Conservation (phyloP, 1,284 basidiomycete species). For the Sphagnurus paluster region DNA sequence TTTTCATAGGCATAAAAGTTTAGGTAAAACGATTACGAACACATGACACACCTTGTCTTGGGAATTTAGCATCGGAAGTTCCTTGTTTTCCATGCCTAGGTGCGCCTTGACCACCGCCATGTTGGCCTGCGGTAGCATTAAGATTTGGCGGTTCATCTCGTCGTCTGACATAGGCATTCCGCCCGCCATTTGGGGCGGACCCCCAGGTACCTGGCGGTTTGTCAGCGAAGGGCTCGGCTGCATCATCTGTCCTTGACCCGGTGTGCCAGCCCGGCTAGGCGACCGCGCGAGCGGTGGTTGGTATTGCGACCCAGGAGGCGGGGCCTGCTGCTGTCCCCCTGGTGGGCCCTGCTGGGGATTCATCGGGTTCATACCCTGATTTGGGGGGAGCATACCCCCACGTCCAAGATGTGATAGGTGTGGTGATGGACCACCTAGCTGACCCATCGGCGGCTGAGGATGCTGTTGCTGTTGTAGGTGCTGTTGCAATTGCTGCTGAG, state of each 20-base stretch:
- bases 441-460: conserved; percentile 46
- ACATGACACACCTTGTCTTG: conserved; percentile 54
- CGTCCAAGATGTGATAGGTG: conserved; percentile 47
- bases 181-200: conserved; percentile 19
- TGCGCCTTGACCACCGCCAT: conserved; percentile 45
- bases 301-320: conserved; percentile 26
- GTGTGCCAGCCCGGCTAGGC: conserved; percentile 57
- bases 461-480: conserved; percentile 26
- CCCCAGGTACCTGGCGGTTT: conserved; percentile 41
- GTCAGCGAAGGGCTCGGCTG: conserved; percentile 59
- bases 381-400: conserved; percentile 53
- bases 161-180: conserved; percentile 14
- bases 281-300: conserved; percentile 43
- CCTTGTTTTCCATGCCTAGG: conserved; percentile 49
- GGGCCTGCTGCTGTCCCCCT: conserved; percentile 28
- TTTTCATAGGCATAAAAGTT: neutral
- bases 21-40: neutral
- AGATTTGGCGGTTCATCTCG: conserved; percentile 36
- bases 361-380: conserved; percentile 32
- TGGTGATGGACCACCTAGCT: conserved; percentile 49
- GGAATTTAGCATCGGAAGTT: conserved; percentile 39
- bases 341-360: conserved; percentile 38
- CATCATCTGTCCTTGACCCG: conserved; percentile 42
- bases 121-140: conserved; percentile 29
- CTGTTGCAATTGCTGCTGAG: conserved; percentile 31